These are phyloP conservation scores for Excoecaria cochinchinensis DNA, from an alignment of 345 rosid species.

Conservation along the genomic window DNA sequence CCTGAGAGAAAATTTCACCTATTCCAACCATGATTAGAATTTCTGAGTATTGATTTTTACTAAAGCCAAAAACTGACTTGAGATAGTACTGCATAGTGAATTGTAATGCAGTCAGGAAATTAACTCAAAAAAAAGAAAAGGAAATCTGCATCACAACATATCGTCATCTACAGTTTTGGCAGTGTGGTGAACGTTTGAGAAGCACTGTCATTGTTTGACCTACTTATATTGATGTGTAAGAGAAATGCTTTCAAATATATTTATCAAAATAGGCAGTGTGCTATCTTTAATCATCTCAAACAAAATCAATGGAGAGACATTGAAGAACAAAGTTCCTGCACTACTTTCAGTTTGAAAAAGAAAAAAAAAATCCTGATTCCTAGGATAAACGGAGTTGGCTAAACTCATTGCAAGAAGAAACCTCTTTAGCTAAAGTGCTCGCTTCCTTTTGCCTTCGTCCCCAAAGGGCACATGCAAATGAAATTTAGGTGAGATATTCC, in stretches of 20 bases:
- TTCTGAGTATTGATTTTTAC: slow-evolving; percentile 53
- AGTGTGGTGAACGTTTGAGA: not conserved
- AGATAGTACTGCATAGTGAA: slow-evolving; percentile 35
- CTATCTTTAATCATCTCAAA: not conserved
- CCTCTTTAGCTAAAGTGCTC: too few relatives aligned
- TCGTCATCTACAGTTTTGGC: not conserved
- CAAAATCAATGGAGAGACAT: not conserved
- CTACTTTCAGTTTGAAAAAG: too few relatives aligned
- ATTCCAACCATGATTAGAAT: slow-evolving; percentile 47
- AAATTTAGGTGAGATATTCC: too few relatives aligned
- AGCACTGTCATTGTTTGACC: too few relatives aligned
- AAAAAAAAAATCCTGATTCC: too few relatives aligned
- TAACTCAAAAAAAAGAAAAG: not conserved
- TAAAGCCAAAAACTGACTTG: slow-evolving; percentile 48
- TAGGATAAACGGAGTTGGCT: too few relatives aligned
- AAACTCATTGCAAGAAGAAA: too few relatives aligned
- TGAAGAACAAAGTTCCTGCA: too few relatives aligned
- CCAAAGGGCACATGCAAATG: too few relatives aligned
- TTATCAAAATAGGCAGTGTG: not conserved
- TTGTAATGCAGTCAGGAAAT: slow-evolving; percentile 11
- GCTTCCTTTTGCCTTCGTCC: too few relatives aligned
- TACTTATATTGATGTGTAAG: too few relatives aligned
- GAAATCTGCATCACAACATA: not conserved
- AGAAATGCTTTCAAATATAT: too few relatives aligned
- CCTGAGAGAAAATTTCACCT: slow-evolving; percentile 56